These are phyloP conservation scores for Aspergillus phoenicis DNA, from an alignment of 2,329 filamentous ascomycete species.

Conservation along the genomic window DNA sequence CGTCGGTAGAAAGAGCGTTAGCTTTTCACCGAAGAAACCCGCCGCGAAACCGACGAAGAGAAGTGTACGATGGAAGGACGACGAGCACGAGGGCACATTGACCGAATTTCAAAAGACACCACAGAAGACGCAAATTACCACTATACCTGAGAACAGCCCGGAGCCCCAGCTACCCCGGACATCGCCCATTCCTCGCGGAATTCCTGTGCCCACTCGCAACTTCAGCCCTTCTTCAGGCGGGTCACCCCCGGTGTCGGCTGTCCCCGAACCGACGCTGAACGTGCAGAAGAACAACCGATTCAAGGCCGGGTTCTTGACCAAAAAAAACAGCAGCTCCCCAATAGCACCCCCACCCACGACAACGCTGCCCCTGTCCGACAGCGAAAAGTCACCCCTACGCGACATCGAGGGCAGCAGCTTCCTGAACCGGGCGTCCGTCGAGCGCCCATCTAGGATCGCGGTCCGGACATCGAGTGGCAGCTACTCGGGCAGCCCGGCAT, in stretches of 20 bases:
- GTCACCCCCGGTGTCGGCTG: constrained; percentile 61
- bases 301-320: constrained; percentile 82
- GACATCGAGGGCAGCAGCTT: constrained; percentile 55
- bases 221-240: constrained; percentile 46
- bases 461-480: constrained; percentile 44
- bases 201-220: constrained; percentile 46
- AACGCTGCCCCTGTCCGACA: constrained; percentile 63
- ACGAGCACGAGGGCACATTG: constrained; percentile 80
- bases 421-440: constrained; percentile 50
- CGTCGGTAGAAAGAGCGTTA: constrained; percentile 69
- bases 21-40: constrained; percentile 76
- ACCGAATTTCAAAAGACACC: constrained; percentile 93
- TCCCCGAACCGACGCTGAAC: constrained; percentile 62
- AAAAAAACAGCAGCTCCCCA: constrained; percentile 67
- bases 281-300: constrained; percentile 73
- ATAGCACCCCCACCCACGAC: constrained; percentile 60
- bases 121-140: constrained; percentile 64
- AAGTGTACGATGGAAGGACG: constrained; percentile 88
- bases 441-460: constrained; percentile 42
- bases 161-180: constrained; percentile 45
- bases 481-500: constrained; percentile 39
- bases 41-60: constrained; percentile 68
- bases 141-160: constrained; percentile 54
- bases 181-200: constrained; percentile 51
- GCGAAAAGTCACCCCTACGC: constrained; percentile 58